These are phyloP conservation scores for Saraca asoca DNA, from an alignment of 331 rosid genomes.

Conservation along the genomic window DNA sequence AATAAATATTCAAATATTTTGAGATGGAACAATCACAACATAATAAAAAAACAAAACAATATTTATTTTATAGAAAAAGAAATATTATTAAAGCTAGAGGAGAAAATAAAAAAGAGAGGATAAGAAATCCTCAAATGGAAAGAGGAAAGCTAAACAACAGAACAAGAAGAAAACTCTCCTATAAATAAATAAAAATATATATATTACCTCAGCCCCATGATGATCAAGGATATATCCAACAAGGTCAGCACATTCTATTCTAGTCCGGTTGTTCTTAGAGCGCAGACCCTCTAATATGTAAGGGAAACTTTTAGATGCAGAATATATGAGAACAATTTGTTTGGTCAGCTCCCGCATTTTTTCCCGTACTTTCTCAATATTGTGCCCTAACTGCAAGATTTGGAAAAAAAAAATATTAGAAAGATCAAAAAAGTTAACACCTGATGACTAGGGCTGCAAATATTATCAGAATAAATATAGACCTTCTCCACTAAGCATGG, in stretches of 20 bases:
- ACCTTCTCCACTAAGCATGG: slow-evolving; percentile 97
- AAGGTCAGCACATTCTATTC: slow-evolving; percentile 92
- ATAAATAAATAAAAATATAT: not conserved
- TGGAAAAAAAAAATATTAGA: not conserved
- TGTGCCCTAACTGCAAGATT: slow-evolving; percentile 86
- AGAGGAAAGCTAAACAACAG: no score
- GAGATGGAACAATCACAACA: not conserved
- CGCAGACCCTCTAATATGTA: slow-evolving; percentile 94
- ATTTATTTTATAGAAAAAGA: no score
- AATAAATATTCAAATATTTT: slow-evolving; percentile 28
- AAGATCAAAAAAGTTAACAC: not conserved
- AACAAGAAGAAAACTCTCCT: no score
- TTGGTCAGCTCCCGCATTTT: slow-evolving; percentile 92
- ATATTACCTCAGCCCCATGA: slow-evolving; percentile 80
- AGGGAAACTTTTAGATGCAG: slow-evolving; percentile 86
- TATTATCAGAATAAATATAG: slow-evolving; percentile 27
- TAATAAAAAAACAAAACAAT: no score
- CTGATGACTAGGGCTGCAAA: slow-evolving; percentile 1
- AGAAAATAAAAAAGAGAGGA: no score
- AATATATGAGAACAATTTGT: slow-evolving; percentile 68
- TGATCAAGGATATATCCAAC: slow-evolving; percentile 86
- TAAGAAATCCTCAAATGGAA: no score
- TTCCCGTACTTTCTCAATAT: slow-evolving; percentile 89
- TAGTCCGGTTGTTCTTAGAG: slow-evolving; percentile 94
- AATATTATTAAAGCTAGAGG: no score